Conservation (phyloP, 352 stramenopile species). For the Phytophthora chlamydospora region DNA sequence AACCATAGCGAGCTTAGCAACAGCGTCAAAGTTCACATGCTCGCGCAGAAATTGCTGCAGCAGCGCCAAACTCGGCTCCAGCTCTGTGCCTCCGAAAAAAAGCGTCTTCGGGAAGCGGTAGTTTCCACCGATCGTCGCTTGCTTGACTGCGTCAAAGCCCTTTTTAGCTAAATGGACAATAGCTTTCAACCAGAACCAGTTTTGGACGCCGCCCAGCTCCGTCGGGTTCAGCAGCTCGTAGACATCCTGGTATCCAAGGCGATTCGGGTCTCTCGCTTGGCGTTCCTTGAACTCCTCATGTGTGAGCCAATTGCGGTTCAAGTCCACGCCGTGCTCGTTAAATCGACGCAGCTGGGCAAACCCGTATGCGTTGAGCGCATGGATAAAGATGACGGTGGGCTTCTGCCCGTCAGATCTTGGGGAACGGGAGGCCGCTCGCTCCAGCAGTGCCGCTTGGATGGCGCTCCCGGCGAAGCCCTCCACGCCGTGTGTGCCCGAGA, state of each 20-base stretch:
- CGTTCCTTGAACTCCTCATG: slow-evolving; percentile 53
- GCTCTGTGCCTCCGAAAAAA: slow-evolving; percentile 85
- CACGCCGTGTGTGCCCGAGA: slow-evolving; percentile 85
- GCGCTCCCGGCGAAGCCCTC: slow-evolving; percentile 87
- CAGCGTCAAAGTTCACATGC: slow-evolving; percentile 46
- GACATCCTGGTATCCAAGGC: slow-evolving; percentile 78
- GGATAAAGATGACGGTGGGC: slow-evolving; percentile 91
- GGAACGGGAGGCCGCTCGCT: slow-evolving; percentile 21
- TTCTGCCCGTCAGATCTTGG: slow-evolving; percentile 11
- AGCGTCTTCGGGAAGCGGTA: slow-evolving; percentile 87
- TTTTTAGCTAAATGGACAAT: slow-evolving; percentile 40
- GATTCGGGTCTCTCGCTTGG: slow-evolving; percentile 70
- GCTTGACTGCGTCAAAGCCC: slow-evolving; percentile 73
- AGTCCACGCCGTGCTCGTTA: slow-evolving; percentile 95
- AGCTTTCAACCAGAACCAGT: slow-evolving; percentile 62
- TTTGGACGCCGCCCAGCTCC: slow-evolving; percentile 25
- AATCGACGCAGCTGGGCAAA: slow-evolving; percentile 88
- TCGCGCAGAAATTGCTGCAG: slow-evolving; percentile 68
- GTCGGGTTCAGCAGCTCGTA: slow-evolving; percentile 73
- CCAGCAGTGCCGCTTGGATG: slow-evolving; percentile 68
- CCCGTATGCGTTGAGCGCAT: slow-evolving; percentile 93
- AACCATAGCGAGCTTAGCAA: slow-evolving; percentile 75
- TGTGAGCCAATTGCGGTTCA: slow-evolving; percentile 93
- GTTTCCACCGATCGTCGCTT: slow-evolving; percentile 87
- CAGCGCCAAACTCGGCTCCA: slow-evolving; percentile 70